phyloP scores from a whole-genome alignment of 75 land plant genomes.

The Cupressus sempervirens region DNA sequence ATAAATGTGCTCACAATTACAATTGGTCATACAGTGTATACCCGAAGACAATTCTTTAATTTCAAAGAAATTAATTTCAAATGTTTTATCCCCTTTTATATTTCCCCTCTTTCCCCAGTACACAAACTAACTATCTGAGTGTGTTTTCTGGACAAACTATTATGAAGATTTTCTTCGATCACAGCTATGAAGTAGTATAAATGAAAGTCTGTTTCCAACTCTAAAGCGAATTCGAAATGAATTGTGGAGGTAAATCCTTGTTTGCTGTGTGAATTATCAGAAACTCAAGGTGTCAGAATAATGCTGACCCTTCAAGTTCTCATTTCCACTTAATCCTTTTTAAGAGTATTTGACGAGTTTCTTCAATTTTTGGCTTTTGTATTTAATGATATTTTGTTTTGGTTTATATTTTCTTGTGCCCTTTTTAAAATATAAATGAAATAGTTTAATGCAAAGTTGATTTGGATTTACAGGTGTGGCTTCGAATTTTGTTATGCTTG shows the following conservation, averaged over 20 bases:
- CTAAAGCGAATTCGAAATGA: background rate
- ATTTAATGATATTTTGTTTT: background rate
- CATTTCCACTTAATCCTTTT: background rate
- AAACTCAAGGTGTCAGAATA: background rate
- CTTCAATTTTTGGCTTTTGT: background rate
- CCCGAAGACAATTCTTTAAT: background rate
- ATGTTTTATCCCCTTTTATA: no score
- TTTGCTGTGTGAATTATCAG: background rate
- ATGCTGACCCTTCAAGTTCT: background rate
- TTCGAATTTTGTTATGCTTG: slow-evolving; percentile 87
- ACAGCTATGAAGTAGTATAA: no score
- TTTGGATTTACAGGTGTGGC: slow-evolving; percentile 64
- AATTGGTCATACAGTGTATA: background rate
- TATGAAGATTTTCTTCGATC: background rate
- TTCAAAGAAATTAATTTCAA: background rate
- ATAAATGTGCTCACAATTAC: background rate
- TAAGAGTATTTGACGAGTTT: background rate
- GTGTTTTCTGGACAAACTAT: background rate
- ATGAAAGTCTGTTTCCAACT: background rate
- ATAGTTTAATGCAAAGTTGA: background rate
- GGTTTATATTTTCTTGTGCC: background rate
- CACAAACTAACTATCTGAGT: background rate
- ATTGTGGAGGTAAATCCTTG: background rate
- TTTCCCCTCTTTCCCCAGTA: background rate
- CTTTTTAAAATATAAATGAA: background rate